Evolutionary conservation across 257 asterid genomes (phyloP).

Genomic region (Salvia hispanica): DNA sequence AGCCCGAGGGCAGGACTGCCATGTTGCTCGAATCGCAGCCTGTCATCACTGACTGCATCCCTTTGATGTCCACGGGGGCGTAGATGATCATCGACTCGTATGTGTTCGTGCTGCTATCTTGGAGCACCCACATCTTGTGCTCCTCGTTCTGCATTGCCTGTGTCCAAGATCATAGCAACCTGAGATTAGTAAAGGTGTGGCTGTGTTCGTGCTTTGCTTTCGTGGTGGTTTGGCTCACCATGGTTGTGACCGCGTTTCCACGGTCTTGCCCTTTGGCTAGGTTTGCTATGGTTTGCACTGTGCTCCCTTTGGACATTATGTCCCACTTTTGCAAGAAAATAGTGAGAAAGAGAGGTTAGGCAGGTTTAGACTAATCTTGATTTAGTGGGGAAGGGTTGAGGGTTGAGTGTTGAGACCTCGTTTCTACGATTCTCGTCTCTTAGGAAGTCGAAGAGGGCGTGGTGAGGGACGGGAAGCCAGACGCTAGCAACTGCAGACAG

Average conservation of each 20-base stretch:
- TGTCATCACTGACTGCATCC: slow-evolving; percentile 73
- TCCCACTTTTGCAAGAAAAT: slow-evolving; percentile 64
- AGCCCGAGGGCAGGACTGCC: slow-evolving; percentile 75
- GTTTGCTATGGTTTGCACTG: slow-evolving; percentile 55
- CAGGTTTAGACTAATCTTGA: no score
- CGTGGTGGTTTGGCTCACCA: slow-evolving; percentile 46
- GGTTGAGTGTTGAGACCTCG: slow-evolving; percentile 78
- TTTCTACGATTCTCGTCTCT: slow-evolving; percentile 70
- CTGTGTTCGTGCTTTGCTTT: no score
- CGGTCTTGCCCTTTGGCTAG: slow-evolving; percentile 82
- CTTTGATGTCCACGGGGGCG: slow-evolving; percentile 68
- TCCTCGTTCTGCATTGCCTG: slow-evolving; percentile 60
- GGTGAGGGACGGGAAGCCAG: slow-evolving; percentile 78
- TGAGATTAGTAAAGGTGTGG: slow-evolving; percentile 19
- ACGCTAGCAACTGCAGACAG: slow-evolving; percentile 68
- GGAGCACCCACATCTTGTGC: slow-evolving; percentile 65
- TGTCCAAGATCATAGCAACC: slow-evolving; percentile 16
- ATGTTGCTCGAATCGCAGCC: slow-evolving; percentile 78
- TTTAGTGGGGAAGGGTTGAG: no score
- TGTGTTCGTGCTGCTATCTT: slow-evolving; percentile 66
- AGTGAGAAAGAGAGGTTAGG: not conserved
- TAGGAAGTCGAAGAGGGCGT: slow-evolving; percentile 63
- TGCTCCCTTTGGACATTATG: slow-evolving; percentile 59
- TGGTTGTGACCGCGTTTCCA: slow-evolving; percentile 69
- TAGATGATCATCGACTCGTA: slow-evolving; percentile 69